Conservation (phyloP, 345 rosid species). For the Pistacia integerrima region DNA sequence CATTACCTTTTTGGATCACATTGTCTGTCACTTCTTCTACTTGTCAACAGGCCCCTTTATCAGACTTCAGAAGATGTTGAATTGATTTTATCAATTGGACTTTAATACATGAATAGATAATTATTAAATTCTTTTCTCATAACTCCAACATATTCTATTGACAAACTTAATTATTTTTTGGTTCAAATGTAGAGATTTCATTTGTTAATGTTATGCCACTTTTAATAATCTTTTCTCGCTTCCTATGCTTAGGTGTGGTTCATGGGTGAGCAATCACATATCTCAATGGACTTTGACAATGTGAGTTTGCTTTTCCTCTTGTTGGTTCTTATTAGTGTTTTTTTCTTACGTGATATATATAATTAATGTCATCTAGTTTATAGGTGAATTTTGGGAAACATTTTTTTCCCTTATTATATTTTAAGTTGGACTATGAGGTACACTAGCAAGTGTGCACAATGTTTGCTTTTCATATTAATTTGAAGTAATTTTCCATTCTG, state of each 20-base stretch:
- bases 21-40: not conserved
- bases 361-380: conserved; percentile 1
- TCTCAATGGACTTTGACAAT: conserved; percentile 81
- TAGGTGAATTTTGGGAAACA: not conserved
- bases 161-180: not conserved
- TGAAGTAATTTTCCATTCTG: conserved; percentile 28
- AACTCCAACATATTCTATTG: not conserved
- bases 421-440: conserved; percentile 14
- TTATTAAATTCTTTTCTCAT: not conserved
- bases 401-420: not conserved
- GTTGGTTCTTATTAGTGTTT: conserved; percentile 1
- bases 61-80: not conserved
- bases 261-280: conserved; percentile 89
- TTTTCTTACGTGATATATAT: not conserved
- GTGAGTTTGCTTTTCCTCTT: conserved; percentile 46
- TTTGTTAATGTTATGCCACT: not conserved
- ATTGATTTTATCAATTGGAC: not conserved
- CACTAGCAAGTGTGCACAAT: conserved; percentile 6
- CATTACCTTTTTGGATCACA: not conserved
- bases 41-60: not conserved
- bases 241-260: conserved; percentile 58
- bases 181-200: not conserved
- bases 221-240: too few relatives aligned
- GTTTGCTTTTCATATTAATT: conserved; percentile 22
- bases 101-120: not conserved